Conservation (phyloP, 2,329 filamentous ascomycete genomes). For the Calonectria crousiana region DNA sequence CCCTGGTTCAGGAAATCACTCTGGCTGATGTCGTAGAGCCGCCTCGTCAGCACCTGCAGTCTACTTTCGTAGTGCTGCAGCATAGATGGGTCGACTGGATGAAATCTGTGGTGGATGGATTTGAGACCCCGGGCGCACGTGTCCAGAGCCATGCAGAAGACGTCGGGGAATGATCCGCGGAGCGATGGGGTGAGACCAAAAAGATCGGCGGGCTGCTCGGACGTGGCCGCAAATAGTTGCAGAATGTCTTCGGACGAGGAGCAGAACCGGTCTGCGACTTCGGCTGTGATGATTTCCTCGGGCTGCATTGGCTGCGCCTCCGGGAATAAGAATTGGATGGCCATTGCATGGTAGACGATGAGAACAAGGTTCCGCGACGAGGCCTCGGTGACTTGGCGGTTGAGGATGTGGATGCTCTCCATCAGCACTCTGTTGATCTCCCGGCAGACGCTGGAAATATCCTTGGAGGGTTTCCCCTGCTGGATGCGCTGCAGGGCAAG, state of each 20-base stretch:
- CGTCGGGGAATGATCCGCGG: conserved; percentile 42
- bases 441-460: conserved; percentile 40
- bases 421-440: conserved; percentile 45
- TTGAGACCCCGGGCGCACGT: conserved; percentile 48
- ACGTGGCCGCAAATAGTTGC: conserved; percentile 36
- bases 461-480: conserved; percentile 34
- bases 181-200: conserved; percentile 35
- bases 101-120: conserved; percentile 37
- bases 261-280: conserved; percentile 46
- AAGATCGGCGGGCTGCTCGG: conserved; percentile 37
- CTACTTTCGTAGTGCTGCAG: conserved; percentile 39
- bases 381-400: conserved; percentile 37
- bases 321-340: conserved; percentile 51
- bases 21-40: conserved; percentile 45
- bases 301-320: conserved; percentile 26
- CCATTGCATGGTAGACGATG: conserved; percentile 49
- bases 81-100: conserved; percentile 36
- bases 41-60: conserved; percentile 40
- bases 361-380: conserved; percentile 44
- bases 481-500: conserved; percentile 38
- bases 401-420: conserved; percentile 42
- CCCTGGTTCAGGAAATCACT: conserved; percentile 45
- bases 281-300: conserved; percentile 36
- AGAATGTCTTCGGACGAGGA: conserved; percentile 46
- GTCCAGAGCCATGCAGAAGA: conserved; percentile 47